A percentile compares a stretch with the other conserved stretches of the same genome.
Conservation (phyloP, 2,329 filamentous ascomycete species). For the Bertia moriformis region DNA sequence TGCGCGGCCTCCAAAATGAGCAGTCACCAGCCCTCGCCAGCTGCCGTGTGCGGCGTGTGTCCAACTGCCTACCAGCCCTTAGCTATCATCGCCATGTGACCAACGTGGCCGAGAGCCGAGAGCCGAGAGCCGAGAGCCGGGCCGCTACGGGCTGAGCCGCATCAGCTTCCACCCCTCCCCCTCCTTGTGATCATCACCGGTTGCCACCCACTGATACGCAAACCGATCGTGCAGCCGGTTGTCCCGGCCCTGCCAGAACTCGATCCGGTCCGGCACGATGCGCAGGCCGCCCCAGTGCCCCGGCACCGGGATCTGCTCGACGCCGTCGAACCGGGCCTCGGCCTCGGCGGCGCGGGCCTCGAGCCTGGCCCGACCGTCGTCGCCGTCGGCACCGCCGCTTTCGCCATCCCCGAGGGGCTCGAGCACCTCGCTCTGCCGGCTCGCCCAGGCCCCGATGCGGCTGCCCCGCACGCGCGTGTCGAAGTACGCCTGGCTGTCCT, state of each 20-base stretch:
- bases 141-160: background rate
- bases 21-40: no score
- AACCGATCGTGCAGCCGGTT: slow-evolving; percentile 63
- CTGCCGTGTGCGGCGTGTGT: no score
- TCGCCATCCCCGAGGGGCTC: no score
- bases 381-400: slow-evolving; percentile 22
- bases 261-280: slow-evolving; percentile 51
- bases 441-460: slow-evolving; percentile 58
- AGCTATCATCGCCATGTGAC: no score
- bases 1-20: no score
- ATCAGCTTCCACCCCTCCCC: no score
- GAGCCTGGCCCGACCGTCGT: slow-evolving; percentile 15
- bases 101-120: no score
- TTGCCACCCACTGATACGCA: slow-evolving; percentile 42
- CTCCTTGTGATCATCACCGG: slow-evolving; percentile 17
- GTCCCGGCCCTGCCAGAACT: slow-evolving; percentile 61
- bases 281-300: slow-evolving; percentile 60
- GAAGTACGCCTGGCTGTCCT: slow-evolving; percentile 34
- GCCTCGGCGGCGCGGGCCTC: slow-evolving; percentile 47
- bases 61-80: no score
- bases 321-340: slow-evolving; percentile 43
- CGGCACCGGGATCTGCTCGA: slow-evolving; percentile 53
- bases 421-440: slow-evolving; percentile 49
- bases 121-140: no score
- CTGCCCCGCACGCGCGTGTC: slow-evolving; percentile 39